These are phyloP conservation scores for Cicer arietinum DNA, from an alignment of 306 rosid genomes.

Conservation along the genomic window DNA sequence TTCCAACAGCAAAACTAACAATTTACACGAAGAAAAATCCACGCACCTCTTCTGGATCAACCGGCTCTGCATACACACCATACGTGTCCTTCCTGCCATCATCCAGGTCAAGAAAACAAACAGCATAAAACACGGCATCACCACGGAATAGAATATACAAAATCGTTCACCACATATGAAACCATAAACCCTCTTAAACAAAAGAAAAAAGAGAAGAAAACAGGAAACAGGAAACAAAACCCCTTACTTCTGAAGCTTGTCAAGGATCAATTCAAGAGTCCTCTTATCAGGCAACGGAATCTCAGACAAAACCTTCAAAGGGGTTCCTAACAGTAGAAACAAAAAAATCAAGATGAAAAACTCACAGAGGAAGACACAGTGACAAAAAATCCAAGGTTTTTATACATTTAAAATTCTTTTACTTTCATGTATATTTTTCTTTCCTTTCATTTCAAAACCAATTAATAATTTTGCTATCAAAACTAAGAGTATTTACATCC, in stretches of 20 bases:
- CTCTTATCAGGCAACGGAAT: conserved; percentile 88
- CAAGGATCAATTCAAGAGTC: conserved; percentile 85
- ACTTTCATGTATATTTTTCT: neutral
- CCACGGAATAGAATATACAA: neutral
- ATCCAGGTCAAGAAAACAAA: conserved; percentile 24
- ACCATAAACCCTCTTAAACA: neutral
- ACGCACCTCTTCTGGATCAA: conserved; percentile 96
- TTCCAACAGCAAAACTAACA: conserved; percentile 40
- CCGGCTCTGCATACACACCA: conserved; percentile 97
- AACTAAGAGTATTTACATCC: too few relatives aligned
- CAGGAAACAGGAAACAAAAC: neutral
- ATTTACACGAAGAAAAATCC: conserved; percentile 23
- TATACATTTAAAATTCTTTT: neutral
- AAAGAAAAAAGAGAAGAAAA: conserved; percentile 32
- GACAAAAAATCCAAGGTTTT: conserved; percentile 16
- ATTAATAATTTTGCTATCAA: neutral
- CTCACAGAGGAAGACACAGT: conserved; percentile 12
- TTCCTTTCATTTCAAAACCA: neutral
- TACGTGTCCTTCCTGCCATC: conserved; percentile 95
- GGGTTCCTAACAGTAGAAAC: conserved; percentile 67
- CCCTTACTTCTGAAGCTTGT: conserved; percentile 93
- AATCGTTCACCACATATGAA: conserved; percentile 2
- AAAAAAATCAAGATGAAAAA: conserved; percentile 35
- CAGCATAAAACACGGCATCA: conserved; percentile 30
- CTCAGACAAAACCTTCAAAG: conserved; percentile 55